A percentile compares a stretch with the other conserved stretches of the same genome.
phyloP scores from a whole-genome alignment of 2,329 filamentous ascomycete genomes.

The Coleophoma eucalyptorum region DNA sequence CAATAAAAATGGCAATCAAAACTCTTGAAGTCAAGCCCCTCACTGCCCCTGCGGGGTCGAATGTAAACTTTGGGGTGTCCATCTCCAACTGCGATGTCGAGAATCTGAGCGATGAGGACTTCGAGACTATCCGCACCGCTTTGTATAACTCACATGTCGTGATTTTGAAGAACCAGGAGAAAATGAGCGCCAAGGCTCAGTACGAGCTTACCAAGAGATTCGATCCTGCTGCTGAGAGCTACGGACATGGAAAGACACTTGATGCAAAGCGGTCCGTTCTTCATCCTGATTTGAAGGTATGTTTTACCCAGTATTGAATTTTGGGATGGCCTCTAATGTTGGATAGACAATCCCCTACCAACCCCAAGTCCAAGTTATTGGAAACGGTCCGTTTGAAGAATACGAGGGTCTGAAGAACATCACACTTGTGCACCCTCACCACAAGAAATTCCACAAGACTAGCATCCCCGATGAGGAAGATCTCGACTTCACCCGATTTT shows the following conservation, averaged over 20 bases:
- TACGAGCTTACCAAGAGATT: conserved; percentile 72
- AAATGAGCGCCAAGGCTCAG: conserved; percentile 65
- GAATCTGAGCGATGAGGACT: conserved; percentile 60
- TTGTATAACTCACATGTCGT: conserved; percentile 68
- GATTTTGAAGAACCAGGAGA: conserved; percentile 64
- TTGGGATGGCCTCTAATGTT: too few relatives aligned
- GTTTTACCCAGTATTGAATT: too few relatives aligned
- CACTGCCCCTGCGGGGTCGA: conserved; percentile 19
- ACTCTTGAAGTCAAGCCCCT: conserved; percentile 22
- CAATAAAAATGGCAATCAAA: conserved; percentile 24
- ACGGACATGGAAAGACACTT: conserved; percentile 74
- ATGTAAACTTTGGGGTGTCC: conserved; percentile 56
- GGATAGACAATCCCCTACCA: conserved; percentile 73
- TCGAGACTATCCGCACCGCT: conserved; percentile 57
- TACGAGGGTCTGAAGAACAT: conserved; percentile 71
- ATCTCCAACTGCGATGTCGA: conserved; percentile 57
- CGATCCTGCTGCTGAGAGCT: conserved; percentile 60
- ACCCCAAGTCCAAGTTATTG: conserved; percentile 77
- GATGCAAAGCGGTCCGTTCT: conserved; percentile 64
- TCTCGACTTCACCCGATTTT: conserved; percentile 56
- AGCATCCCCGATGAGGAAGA: conserved; percentile 60
- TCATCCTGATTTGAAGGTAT: background rate
- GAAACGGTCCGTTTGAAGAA: conserved; percentile 64
- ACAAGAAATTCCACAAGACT: conserved; percentile 70
- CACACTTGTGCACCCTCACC: conserved; percentile 69